These are phyloP conservation scores for Boletus fagicola DNA, from an alignment of 768 basidiomycete genomes.

Conservation along the genomic window DNA sequence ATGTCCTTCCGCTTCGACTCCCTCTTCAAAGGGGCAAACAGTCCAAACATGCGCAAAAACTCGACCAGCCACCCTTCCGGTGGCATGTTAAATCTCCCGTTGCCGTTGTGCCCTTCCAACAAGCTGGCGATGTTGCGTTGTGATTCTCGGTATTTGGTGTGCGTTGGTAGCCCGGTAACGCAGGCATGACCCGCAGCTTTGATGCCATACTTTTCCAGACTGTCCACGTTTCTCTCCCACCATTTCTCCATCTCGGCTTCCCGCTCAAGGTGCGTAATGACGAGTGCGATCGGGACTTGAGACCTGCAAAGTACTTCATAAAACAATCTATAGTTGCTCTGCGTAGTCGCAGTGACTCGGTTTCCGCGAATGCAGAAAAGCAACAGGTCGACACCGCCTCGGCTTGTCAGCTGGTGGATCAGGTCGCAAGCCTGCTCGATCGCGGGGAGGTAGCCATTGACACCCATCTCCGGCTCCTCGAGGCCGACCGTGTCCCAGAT, in stretches of 20 bases:
- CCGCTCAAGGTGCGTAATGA: conserved; percentile 42
- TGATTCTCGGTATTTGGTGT: conserved; percentile 30
- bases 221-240: conserved; percentile 31
- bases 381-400: conserved; percentile 40
- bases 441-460: conserved; percentile 27
- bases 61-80: conserved; percentile 25
- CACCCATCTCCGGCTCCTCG: conserved; percentile 30
- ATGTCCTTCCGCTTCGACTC: conserved; percentile 25
- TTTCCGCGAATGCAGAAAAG: conserved; percentile 43
- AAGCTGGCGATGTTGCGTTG: conserved; percentile 15
- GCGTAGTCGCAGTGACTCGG: conserved; percentile 36
- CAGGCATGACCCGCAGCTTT: conserved; percentile 33
- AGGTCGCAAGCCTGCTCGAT: conserved; percentile 34
- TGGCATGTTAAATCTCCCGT: conserved; percentile 28
- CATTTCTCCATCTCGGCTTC: conserved; percentile 35
- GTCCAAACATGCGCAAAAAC: conserved; percentile 26
- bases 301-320: conserved; percentile 41
- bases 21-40: conserved; percentile 24
- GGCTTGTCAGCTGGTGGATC: conserved; percentile 29
- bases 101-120: conserved; percentile 11
- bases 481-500: conserved; percentile 40
- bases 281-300: conserved; percentile 31
- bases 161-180: conserved; percentile 33
- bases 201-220: conserved; percentile 28
- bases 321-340: conserved; percentile 43